Evolutionary conservation across 768 basidiomycete species (phyloP).

Genomic region (Pleurotus eryngii): DNA sequence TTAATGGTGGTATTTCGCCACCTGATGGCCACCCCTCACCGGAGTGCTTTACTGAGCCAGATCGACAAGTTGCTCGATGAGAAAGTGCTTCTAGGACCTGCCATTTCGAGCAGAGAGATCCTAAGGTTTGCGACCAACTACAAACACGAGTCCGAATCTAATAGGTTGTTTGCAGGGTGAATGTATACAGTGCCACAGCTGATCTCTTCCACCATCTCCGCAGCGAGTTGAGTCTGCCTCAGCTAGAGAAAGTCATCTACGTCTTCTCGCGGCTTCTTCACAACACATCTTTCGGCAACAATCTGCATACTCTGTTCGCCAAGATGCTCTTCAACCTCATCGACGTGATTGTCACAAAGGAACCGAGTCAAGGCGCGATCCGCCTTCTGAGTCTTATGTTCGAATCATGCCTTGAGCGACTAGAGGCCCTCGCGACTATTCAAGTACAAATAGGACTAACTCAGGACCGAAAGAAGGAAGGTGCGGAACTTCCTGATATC

Average conservation of each 20-base stretch:
- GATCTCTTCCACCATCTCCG: slow-evolving; percentile 93
- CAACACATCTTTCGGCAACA: slow-evolving; percentile 76
- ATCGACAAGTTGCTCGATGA: slow-evolving; percentile 92
- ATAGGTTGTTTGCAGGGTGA: slow-evolving; percentile 44
- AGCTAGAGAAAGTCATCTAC: slow-evolving; percentile 75
- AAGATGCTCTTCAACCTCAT: slow-evolving; percentile 91
- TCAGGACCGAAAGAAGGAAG: slow-evolving; percentile 47
- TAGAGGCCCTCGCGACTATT: slow-evolving; percentile 74
- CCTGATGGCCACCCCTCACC: slow-evolving; percentile 74
- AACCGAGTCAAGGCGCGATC: slow-evolving; percentile 63
- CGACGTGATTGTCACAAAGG: slow-evolving; percentile 78
- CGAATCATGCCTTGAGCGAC: slow-evolving; percentile 79
- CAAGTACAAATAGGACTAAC: slow-evolving; percentile 50
- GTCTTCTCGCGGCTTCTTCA: slow-evolving; percentile 88
- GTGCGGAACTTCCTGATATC: slow-evolving; percentile 43
- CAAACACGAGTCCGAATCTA: background rate
- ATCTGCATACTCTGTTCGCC: slow-evolving; percentile 84
- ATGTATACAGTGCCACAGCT: slow-evolving; percentile 84
- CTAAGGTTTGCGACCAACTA: slow-evolving; percentile 51
- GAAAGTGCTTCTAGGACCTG: slow-evolving; percentile 80
- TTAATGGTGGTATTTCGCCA: slow-evolving; percentile 91
- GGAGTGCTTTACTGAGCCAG: slow-evolving; percentile 74
- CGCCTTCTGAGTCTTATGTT: slow-evolving; percentile 73
- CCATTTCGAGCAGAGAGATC: slow-evolving; percentile 81
- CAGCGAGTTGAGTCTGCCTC: slow-evolving; percentile 70